Base-by-base conservation (phyloP, 257 asterid genomes). In the Linaria vulgaris region DNA sequence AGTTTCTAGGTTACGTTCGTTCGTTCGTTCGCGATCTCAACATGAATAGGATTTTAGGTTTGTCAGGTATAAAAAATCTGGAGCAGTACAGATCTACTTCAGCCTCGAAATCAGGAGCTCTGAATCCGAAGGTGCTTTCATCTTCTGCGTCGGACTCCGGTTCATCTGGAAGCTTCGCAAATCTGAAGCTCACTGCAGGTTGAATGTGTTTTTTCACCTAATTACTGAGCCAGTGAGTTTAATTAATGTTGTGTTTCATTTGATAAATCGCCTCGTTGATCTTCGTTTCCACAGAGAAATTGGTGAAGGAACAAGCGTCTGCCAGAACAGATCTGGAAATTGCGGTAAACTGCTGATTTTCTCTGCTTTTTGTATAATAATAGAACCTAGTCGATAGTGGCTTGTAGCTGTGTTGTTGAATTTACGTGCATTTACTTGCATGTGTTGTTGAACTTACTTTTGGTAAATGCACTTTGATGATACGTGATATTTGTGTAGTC, bases 261-360 rank as follows among this genome's bases (percentile, higher is more conserved):
- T 68, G 61, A 72, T 44, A 20, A 61, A 37, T 64, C 70, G 16
- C 30, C 41, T 41, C 21, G 38, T 64, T 55, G 57, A 24, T 44
- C 68, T 37, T 14, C 15, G 43, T 60, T 63, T 39, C 15, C 41
- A 9, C 82, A 94, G 99, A 94, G 78, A 94, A 89, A 81, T 76
- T 94, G 78, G 90, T 94, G 66, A 85, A 82, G 76, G 97, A 90
- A 70, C 99, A 94, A 78, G 97, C 97, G 74, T 87, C 97, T 43
- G 87, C 95, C 9, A 90, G 76, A 76, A 76, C 81, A 46, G 97
- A 94, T 79, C 90, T 90, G 48, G 90, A 85, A 4, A 61, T 83
- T 72, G 91, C 97, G 89, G 99, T 89, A 86, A 69, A 59, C n/a
- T 48, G 16, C 27, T 15, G 24, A 38, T 50, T 17, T 39, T 38